A percentile compares a stretch with the other conserved stretches of the same genome.
Conservation (phyloP, 768 basidiomycete species). For the Hericium alpestre region DNA sequence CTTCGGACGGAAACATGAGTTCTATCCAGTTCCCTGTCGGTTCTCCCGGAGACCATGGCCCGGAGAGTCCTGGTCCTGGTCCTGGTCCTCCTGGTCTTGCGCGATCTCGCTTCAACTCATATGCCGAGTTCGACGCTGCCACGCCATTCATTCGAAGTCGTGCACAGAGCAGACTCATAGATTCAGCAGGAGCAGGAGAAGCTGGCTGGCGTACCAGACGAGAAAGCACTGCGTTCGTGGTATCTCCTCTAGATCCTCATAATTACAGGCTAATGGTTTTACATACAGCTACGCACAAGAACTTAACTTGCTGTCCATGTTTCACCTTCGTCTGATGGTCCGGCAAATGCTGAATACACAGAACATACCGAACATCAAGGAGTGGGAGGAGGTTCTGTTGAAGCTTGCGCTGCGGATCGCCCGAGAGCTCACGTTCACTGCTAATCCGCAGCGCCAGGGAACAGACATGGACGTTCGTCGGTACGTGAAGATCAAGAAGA, state of each 20-base stretch:
- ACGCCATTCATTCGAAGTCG: slow-evolving; percentile 81
- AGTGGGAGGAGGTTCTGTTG: slow-evolving; percentile 84
- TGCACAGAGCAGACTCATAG: slow-evolving; percentile 62
- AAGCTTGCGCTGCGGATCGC: slow-evolving; percentile 79
- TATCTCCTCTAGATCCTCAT: not conserved
- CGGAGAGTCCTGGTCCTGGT: slow-evolving; percentile 38
- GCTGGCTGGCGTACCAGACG: slow-evolving; percentile 79
- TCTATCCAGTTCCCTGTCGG: slow-evolving; percentile 74
- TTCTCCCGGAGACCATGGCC: slow-evolving; percentile 50
- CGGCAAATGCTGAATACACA: slow-evolving; percentile 82
- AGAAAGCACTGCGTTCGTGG: slow-evolving; percentile 79
- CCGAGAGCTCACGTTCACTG: slow-evolving; percentile 71
- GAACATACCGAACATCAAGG: slow-evolving; percentile 65
- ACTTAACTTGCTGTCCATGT: slow-evolving; percentile 78
- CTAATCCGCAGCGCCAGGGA: slow-evolving; percentile 61
- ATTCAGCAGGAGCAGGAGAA: slow-evolving; percentile 43
- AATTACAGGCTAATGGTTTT: not conserved
- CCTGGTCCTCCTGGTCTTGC: slow-evolving; percentile 47
- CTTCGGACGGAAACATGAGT: slow-evolving; percentile 44
- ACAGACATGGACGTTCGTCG: slow-evolving; percentile 91
- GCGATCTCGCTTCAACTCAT: slow-evolving; percentile 58
- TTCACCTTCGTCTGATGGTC: slow-evolving; percentile 83
- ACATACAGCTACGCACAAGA: slow-evolving; percentile 63
- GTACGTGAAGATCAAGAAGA: slow-evolving; percentile 97
- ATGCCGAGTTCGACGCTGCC: slow-evolving; percentile 59